Evolutionary conservation across 2,329 filamentous ascomycete species (phyloP).

Genomic region (Magnaporthiopsis poae): DNA sequence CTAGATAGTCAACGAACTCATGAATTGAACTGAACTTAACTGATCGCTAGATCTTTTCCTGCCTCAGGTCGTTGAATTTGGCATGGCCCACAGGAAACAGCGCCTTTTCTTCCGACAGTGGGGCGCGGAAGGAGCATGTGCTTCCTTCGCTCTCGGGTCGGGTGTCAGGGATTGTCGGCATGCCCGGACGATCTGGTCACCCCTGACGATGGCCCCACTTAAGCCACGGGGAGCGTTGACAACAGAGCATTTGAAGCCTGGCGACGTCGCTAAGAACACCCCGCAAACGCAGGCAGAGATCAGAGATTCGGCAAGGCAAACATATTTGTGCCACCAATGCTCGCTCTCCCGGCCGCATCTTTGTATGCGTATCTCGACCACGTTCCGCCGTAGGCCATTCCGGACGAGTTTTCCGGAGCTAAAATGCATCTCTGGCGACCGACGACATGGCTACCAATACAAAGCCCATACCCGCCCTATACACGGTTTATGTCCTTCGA

Average conservation of each 20-base stretch:
- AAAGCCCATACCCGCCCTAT: slow-evolving; percentile 71
- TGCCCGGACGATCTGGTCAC: neutral
- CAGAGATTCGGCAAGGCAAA: too few relatives aligned
- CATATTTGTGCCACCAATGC: neutral
- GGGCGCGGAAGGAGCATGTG: neutral
- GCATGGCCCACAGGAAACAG: neutral
- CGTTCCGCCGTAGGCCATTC: neutral
- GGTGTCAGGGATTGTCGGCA: neutral
- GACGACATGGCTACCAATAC: slow-evolving; percentile 10
- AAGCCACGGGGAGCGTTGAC: neutral
- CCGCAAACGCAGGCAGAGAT: too few relatives aligned
- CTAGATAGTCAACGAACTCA: neutral
- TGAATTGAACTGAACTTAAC: neutral
- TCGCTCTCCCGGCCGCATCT: too few relatives aligned
- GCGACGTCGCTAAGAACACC: too few relatives aligned
- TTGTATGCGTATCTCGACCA: neutral
- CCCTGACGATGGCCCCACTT: neutral
- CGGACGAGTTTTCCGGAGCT: neutral
- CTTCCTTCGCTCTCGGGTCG: neutral
- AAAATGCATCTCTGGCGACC: neutral
- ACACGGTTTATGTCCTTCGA: slow-evolving; percentile 84
- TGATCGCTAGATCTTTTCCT: too few relatives aligned
- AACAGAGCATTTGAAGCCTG: too few relatives aligned
- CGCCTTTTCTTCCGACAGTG: neutral
- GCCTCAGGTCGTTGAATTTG: neutral